Conservation (phyloP, 2,329 filamentous ascomycete species). For the Colletotrichum brevisporum region DNA sequence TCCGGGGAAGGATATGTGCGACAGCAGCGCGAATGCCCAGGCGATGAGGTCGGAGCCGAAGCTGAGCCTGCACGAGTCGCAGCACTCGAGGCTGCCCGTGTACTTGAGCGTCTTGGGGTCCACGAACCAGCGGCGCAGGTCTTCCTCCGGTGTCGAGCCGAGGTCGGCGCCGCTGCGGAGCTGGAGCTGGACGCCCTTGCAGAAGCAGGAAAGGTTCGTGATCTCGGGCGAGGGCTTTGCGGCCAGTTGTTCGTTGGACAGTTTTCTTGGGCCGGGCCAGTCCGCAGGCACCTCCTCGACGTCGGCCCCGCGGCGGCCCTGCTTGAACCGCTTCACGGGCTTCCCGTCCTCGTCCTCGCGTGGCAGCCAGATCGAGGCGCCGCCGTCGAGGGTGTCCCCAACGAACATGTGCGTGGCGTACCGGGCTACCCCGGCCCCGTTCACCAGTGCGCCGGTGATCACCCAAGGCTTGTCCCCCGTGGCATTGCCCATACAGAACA, state of each 20-base stretch:
- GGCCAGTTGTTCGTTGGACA: conserved; percentile 35
- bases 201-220: conserved; percentile 60
- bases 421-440: conserved; percentile 50
- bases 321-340: conserved; percentile 47
- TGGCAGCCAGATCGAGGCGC: conserved; percentile 62
- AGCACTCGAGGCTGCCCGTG: conserved; percentile 57
- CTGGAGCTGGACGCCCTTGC: conserved; percentile 60
- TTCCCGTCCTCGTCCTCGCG: conserved; percentile 45
- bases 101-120: conserved; percentile 58
- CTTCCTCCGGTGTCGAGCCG: conserved; percentile 45
- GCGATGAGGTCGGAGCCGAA: conserved; percentile 58
- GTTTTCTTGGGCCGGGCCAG: conserved; percentile 46
- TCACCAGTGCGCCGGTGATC: conserved; percentile 55
- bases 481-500: conserved; percentile 55
- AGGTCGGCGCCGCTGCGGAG: conserved; percentile 51
- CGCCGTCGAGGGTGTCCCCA: conserved; percentile 66
- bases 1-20: conserved; percentile 53
- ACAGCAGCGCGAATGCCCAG: conserved; percentile 60
- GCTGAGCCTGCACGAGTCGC: conserved; percentile 61
- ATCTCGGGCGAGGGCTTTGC: conserved; percentile 33
- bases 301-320: conserved; percentile 6
- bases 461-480: conserved; percentile 45
- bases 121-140: conserved; percentile 57
- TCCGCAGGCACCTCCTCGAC: conserved; percentile 48
- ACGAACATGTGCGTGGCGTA: conserved; percentile 59